phyloP scores from a whole-genome alignment of 495 filamentous ascomycete genomes.

The Penicillium paxilli region DNA sequence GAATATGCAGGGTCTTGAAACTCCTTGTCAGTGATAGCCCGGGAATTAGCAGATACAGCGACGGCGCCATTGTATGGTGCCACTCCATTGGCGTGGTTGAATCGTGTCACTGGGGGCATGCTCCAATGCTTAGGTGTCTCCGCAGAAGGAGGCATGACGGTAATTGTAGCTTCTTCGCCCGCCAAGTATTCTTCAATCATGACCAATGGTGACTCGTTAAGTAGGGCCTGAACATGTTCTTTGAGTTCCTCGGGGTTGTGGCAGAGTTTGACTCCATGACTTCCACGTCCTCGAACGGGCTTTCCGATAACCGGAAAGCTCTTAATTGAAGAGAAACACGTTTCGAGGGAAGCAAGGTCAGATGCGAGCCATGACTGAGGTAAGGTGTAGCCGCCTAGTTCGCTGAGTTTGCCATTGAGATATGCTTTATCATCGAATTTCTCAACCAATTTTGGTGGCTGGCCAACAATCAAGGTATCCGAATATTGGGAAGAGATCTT shows the following conservation, averaged over 20 bases:
- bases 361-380: conserved; percentile 3
- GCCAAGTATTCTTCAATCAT: no score
- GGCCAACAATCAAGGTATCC: conserved; percentile 25
- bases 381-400: conserved; percentile 13
- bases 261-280: conserved; percentile 40
- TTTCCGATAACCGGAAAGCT: conserved; percentile 35
- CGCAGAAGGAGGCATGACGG: no score
- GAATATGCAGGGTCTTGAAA: conserved; percentile 18
- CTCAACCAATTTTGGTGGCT: conserved; percentile 37
- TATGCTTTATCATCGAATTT: conserved; percentile 41
- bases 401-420: conserved; percentile 31
- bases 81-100: conserved; percentile 35
- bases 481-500: background rate
- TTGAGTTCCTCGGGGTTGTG: conserved; percentile 13
- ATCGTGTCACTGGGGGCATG: conserved; percentile 31
- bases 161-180: no score
- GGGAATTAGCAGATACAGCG: conserved; percentile 34
- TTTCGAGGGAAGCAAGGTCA: no score
- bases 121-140: no score
- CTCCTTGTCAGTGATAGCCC: conserved; percentile 18
- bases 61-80: conserved; percentile 37
- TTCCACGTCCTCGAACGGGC: conserved; percentile 26
- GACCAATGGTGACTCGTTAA: no score
- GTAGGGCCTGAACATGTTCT: conserved; percentile 7
- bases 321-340: conserved; percentile 10